Conservation (phyloP, 192 early-diverging fungal species). For the Coemansia sp. region DNA sequence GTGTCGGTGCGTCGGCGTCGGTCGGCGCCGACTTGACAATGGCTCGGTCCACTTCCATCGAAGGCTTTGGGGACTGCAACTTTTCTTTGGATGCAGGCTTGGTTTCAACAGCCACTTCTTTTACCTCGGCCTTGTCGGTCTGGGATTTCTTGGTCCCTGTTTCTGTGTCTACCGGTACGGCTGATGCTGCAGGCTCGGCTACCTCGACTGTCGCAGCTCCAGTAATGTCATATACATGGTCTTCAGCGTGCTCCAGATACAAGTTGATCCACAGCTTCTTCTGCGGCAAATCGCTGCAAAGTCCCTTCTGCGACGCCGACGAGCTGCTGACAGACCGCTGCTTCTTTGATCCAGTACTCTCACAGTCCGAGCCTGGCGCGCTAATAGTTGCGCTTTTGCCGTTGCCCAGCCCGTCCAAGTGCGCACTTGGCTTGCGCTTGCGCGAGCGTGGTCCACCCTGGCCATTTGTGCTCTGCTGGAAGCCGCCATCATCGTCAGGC, state of each 20-base stretch:
- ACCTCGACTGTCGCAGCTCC: neutral
- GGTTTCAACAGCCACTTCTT: neutral
- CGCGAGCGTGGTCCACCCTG: conserved; percentile 7
- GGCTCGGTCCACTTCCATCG: neutral
- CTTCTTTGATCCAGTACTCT: conserved; percentile 15
- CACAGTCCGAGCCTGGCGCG: conserved; percentile 7
- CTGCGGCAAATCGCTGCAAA: conserved; percentile 20
- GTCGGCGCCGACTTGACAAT: conserved; percentile 34
- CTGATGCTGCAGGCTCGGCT: neutral
- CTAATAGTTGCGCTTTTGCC: neutral
- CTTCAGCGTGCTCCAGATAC: conserved; percentile 28
- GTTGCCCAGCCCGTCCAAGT: neutral
- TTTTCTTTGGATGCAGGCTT: neutral
- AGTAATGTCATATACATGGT: neutral
- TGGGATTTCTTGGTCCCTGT: neutral
- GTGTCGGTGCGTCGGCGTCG: conserved; percentile 44
- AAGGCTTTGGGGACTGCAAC: neutral
- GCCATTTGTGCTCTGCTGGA: conserved; percentile 1
- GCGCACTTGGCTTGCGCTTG: conserved; percentile 32
- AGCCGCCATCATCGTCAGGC: conserved; percentile 8
- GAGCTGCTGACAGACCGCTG: conserved; percentile 14
- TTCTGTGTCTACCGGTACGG: neutral
- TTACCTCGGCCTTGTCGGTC: neutral
- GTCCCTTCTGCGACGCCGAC: neutral
- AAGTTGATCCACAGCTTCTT: conserved; percentile 53